A percentile compares a stretch with the other conserved stretches of the same genome.
Conservation (phyloP, 495 filamentous ascomycete species). For the Penicillium subrubescens region DNA sequence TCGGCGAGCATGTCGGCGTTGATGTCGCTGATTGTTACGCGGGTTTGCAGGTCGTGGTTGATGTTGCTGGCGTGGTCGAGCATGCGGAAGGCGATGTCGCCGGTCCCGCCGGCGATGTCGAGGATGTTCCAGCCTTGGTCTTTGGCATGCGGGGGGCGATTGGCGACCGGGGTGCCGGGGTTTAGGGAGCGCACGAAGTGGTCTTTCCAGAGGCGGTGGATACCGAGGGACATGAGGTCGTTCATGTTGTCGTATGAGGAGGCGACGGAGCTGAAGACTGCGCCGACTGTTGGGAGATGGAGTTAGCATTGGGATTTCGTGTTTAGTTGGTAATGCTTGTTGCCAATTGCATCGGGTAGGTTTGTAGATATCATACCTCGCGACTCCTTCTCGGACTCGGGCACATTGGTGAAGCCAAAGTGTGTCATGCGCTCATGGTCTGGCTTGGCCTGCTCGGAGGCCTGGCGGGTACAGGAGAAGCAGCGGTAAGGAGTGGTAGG, state of each 20-base stretch:
- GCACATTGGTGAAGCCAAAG: constrained; percentile 90
- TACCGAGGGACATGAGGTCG: constrained; percentile 96
- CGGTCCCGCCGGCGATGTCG: constrained; percentile 95
- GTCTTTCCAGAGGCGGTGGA: constrained; percentile 98
- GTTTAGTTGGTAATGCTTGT: neutral
- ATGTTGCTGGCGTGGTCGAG: constrained; percentile 84
- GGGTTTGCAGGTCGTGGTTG: constrained; percentile 75
- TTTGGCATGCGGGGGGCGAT: constrained; percentile 33
- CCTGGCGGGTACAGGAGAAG: constrained; percentile 55
- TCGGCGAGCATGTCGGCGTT: constrained; percentile 92
- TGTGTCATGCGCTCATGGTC: constrained; percentile 73
- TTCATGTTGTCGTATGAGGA: constrained; percentile 95
- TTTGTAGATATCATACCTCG: constrained; percentile 52
- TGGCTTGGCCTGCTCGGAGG: constrained; percentile 44
- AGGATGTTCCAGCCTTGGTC: constrained; percentile 74
- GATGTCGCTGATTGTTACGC: constrained; percentile 91
- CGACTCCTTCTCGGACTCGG: constrained; percentile 78
- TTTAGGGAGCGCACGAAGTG: constrained; percentile 92
- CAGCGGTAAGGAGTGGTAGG: constrained; percentile 47
- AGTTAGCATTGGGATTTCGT: constrained; percentile 20
- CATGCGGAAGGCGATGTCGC: constrained; percentile 97
- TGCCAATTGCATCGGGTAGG: neutral
- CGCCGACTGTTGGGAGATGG: constrained; percentile 60
- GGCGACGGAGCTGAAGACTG: constrained; percentile 95
- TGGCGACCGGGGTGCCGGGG: constrained; percentile 71